phyloP scores from a whole-genome alignment of 1,284 basidiomycete species.

The Tranzscheliella williamsii region DNA sequence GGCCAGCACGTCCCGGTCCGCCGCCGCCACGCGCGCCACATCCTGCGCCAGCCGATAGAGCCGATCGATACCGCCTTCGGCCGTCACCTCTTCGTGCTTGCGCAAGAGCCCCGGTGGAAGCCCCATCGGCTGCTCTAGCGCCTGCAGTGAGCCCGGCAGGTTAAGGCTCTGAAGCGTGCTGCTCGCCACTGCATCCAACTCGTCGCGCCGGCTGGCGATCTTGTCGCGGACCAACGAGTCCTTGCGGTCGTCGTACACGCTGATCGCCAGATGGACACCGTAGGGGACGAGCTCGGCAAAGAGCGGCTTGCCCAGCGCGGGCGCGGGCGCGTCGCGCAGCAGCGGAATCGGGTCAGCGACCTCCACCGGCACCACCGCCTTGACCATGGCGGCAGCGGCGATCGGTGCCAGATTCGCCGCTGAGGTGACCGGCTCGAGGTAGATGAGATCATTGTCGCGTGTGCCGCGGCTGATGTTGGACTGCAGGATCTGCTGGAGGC shows the following conservation, averaged over 20 bases:
- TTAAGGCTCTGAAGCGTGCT: constrained; percentile 76
- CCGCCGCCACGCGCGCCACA: constrained; percentile 71
- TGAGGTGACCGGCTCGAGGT: constrained; percentile 83
- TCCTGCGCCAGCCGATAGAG: constrained; percentile 76
- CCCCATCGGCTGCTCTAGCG: constrained; percentile 81
- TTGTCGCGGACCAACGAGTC: constrained; percentile 73
- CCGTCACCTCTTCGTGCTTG: constrained; percentile 82
- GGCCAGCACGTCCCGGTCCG: constrained; percentile 70
- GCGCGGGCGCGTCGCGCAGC: constrained; percentile 37
- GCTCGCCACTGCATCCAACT: constrained; percentile 68
- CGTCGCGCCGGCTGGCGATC: constrained; percentile 69
- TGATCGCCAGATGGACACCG: constrained; percentile 86
- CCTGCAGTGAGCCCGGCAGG: constrained; percentile 83
- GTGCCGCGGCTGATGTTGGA: constrained; percentile 68
- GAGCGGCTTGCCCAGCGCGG: constrained; percentile 64
- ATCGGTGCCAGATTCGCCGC: constrained; percentile 73
- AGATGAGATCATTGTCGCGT: constrained; percentile 94
- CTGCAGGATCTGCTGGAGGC: constrained; percentile 70
- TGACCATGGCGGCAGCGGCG: constrained; percentile 72
- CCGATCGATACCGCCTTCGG: constrained; percentile 74
- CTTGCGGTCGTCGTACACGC: constrained; percentile 85
- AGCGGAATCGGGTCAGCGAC: constrained; percentile 62
- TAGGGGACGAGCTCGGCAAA: constrained; percentile 81
- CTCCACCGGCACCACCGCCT: constrained; percentile 68
- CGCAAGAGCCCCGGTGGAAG: constrained; percentile 83